Conservation (phyloP, 768 basidiomycete species). For the Suillus sp. region DNA sequence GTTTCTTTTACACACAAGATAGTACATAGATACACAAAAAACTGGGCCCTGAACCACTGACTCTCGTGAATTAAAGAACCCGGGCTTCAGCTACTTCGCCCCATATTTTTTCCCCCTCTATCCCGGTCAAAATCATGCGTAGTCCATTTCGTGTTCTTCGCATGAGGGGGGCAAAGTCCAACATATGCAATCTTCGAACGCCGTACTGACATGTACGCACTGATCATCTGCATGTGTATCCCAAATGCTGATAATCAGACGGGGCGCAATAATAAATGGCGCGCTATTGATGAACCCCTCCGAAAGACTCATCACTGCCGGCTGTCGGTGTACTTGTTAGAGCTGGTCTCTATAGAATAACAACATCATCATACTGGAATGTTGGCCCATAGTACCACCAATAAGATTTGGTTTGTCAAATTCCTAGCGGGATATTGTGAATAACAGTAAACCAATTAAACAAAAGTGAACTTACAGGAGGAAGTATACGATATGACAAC, state of each 20-base stretch:
- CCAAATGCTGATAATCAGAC: constrained; percentile 1
- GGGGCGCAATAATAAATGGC: constrained; percentile 1
- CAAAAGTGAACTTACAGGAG: background rate
- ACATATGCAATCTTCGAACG: background rate
- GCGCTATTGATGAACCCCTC: background rate
- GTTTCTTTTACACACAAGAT: background rate
- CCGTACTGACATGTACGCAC: background rate
- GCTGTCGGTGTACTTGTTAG: background rate
- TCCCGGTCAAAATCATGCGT: background rate
- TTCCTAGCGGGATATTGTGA: background rate
- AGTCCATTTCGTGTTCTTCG: constrained; percentile 1
- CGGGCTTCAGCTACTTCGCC: background rate
- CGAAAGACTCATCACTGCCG: background rate
- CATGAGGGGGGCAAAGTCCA: background rate
- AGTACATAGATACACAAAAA: background rate
- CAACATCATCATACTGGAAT: background rate
- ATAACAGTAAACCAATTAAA: too few species aligned
- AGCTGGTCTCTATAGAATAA: background rate
- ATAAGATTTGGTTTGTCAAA: background rate
- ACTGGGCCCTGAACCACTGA: background rate
- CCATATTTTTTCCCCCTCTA: background rate
- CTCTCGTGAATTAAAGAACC: background rate
- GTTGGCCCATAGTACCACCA: background rate
- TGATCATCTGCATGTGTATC: background rate
- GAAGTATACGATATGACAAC: constrained; percentile 2